These are phyloP conservation scores for Chromera velia DNA, from an alignment of 73 alveolate genomes.

Conservation along the genomic window DNA sequence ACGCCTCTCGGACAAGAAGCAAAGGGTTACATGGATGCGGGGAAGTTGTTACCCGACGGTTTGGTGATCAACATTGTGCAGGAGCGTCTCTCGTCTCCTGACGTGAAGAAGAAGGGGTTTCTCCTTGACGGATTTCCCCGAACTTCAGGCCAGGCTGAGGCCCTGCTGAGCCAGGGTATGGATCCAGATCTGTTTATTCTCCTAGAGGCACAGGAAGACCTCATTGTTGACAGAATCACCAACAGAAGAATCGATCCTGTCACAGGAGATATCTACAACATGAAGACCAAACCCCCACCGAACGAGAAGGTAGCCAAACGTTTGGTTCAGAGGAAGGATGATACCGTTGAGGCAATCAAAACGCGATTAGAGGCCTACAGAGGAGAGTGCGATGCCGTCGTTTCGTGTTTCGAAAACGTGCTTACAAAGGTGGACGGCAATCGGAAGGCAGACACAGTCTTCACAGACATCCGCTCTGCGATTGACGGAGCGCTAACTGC, in stretches of 20 bases:
- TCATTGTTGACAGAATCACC: not conserved
- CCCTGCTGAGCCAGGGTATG: not conserved
- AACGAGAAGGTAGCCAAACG: not conserved
- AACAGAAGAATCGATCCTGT: not conserved
- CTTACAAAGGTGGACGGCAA: not conserved
- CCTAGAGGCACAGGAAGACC: not conserved
- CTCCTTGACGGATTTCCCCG: not conserved
- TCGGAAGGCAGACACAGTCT: not conserved
- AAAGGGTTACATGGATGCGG: slow-evolving; percentile 47
- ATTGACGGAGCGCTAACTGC: too few species aligned
- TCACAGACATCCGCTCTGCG: not conserved
- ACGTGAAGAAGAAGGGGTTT: not conserved
- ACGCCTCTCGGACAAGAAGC: slow-evolving; percentile 51
- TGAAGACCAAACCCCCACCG: not conserved
- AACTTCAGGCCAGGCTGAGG: not conserved
- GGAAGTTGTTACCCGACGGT: not conserved
- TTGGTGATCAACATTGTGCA: not conserved
- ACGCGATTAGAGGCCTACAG: not conserved
- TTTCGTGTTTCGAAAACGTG: not conserved
- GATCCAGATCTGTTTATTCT: not conserved
- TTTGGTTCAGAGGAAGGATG: not conserved
- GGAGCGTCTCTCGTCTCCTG: not conserved
- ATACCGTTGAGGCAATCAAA: not conserved
- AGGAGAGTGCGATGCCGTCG: not conserved
- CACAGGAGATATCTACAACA: not conserved